A percentile compares a stretch with the other conserved stretches of the same genome.
Evolutionary conservation across 129 eudicot species (phyloP).

Genomic region (Lonicera japonica): DNA sequence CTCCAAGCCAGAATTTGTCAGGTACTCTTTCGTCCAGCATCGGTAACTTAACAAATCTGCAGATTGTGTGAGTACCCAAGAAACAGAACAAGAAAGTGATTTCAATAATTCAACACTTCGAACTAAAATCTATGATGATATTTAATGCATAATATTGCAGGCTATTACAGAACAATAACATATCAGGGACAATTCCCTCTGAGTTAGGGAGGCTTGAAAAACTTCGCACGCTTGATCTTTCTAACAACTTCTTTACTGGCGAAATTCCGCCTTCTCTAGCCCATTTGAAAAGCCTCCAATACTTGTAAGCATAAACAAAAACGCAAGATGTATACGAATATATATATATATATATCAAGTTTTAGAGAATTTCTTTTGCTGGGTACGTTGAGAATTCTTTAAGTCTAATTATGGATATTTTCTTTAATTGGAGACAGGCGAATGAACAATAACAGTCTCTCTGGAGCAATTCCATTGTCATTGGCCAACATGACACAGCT

Average conservation of each 20-base stretch:
- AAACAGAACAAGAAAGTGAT: neutral
- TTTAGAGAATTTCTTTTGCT: neutral
- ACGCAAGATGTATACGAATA: slow-evolving; percentile 14
- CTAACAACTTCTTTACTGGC: slow-evolving; percentile 66
- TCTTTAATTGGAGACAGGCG: slow-evolving; percentile 55
- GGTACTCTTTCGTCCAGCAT: slow-evolving; percentile 77
- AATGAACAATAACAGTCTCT: slow-evolving; percentile 76
- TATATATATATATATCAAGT: neutral
- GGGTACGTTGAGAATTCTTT: neutral
- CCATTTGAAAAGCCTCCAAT: slow-evolving; percentile 52
- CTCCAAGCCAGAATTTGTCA: slow-evolving; percentile 86
- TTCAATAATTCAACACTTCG: too few species aligned
- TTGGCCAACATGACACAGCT: slow-evolving; percentile 89
- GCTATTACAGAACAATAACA: slow-evolving; percentile 64
- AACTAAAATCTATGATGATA: neutral
- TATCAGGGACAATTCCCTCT: slow-evolving; percentile 72
- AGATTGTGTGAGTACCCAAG: slow-evolving; percentile 56
- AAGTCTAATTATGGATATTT: slow-evolving; percentile 1
- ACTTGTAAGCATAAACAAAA: slow-evolving; percentile 45
- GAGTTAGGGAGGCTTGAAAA: slow-evolving; percentile 74
- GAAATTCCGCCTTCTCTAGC: slow-evolving; percentile 76
- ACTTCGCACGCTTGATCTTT: slow-evolving; percentile 81
- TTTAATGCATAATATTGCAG: slow-evolving; percentile 33
- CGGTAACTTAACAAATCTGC: slow-evolving; percentile 82
- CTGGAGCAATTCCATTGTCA: slow-evolving; percentile 73